Base-by-base conservation (phyloP, 306 rosid genomes). In the Cicer chorassanicum region DNA sequence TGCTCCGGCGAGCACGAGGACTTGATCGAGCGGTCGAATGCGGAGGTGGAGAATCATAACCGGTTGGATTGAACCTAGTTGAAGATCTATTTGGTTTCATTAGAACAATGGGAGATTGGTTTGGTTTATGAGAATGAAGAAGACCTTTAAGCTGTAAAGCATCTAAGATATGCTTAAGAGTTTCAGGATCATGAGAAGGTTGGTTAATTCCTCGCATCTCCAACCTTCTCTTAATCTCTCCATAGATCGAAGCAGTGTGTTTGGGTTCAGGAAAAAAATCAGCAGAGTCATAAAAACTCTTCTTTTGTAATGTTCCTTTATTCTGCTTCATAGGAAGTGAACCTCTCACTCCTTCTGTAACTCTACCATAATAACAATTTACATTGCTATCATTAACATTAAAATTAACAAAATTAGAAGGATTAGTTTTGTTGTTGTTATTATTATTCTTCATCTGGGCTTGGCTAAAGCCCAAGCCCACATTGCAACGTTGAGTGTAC, bases 61-160 rank as follows among this genome's bases (percentile, higher is more conserved):
- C 87, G 4, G 55, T 59, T 15, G 87, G 88, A 64, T 75, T 74
- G 36, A 70, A 13, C 6, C 80, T 49, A 42, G 57, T 18, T 6
- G 82, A 87, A 42, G 87, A 77, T 78, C 89, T 84, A 7, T 75
- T 48, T 0, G 96, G 93, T 73, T 70, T 88, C 90, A 89, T 88
- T 1, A 93, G 75, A 0, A 91, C 94, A 66, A 88, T 88, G 39
- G 97, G 93, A 57, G 95, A 91, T 43, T 86, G 80, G 73, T 70
- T 84, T 1, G 81, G 34, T n/a, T 84, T 91, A 65, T 67, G 81
- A 8, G 96, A 86, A 83, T 85, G 99, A 7, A 94, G 84, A 24
- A 92, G 96, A 0, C 97, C 99, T 67, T 92, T 94, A 36, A 94
- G 96, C 83, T 92, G 99, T 72, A 90, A 74, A 39, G 97, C 96